Conservation (phyloP, 2,329 filamentous ascomycete species). For the Purpureocillium takamizusanense region DNA sequence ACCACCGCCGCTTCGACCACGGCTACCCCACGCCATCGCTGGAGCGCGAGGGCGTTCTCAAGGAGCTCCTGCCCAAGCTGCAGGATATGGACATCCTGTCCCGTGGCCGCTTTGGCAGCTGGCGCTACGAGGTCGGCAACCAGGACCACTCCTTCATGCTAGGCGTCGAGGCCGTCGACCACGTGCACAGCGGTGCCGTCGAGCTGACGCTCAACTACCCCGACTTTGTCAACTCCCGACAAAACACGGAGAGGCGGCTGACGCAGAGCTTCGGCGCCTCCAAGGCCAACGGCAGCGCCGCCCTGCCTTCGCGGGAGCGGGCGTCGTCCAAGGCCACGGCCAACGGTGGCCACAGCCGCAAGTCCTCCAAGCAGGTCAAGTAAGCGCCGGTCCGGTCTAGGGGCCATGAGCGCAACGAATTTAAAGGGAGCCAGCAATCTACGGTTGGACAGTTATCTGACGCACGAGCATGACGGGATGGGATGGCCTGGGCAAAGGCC, state of each 20-base stretch:
- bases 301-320: conserved; percentile 27
- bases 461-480: not conserved
- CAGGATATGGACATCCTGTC: conserved; percentile 89
- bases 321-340: conserved; percentile 20
- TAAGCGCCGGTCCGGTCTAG: conserved; percentile 6
- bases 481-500: not conserved
- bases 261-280: conserved; percentile 35
- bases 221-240: conserved; percentile 80
- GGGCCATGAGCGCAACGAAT: too few species aligned
- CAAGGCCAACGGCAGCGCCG: conserved; percentile 23
- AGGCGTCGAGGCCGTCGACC: conserved; percentile 85
- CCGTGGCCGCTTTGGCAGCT: conserved; percentile 93
- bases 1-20: conserved; percentile 96
- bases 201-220: conserved; percentile 95
- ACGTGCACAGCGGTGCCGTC: conserved; percentile 79
- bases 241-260: conserved; percentile 43
- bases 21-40: conserved; percentile 93
- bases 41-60: conserved; percentile 91
- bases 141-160: conserved; percentile 98
- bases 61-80: conserved; percentile 84
- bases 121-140: conserved; percentile 95
- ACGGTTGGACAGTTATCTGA: not conserved
- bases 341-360: conserved; percentile 19
- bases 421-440: not conserved
- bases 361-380: conserved; percentile 23